Evolutionary conservation across 441 rosid genomes (phyloP).

Genomic region (Flueggea neowawraea): DNA sequence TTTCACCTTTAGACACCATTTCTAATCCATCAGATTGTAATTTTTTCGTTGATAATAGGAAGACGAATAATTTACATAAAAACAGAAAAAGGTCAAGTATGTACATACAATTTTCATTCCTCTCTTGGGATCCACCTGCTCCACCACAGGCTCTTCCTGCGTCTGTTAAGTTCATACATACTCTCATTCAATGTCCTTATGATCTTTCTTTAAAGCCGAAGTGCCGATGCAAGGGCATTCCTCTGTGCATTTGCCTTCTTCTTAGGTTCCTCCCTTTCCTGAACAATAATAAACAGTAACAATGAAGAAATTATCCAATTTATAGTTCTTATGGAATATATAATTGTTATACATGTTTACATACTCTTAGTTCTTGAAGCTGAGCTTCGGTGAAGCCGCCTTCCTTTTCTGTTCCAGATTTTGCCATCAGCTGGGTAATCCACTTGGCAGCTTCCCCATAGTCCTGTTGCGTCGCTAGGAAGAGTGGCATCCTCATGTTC

Average conservation of each 20-base stretch:
- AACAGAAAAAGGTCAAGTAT: not conserved
- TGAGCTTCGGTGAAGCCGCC: slow-evolving; percentile 98
- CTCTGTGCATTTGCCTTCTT: slow-evolving; percentile 52
- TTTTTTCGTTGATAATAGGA: not conserved
- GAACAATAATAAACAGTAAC: slow-evolving; percentile 7
- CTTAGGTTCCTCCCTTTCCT: slow-evolving; percentile 62
- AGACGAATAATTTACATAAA: slow-evolving; percentile 23
- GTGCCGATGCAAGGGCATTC: slow-evolving; percentile 81
- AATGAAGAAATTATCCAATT: not conserved
- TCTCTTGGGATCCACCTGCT: slow-evolving; percentile 94
- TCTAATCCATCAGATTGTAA: slow-evolving; percentile 17
- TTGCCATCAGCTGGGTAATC: slow-evolving; percentile 84
- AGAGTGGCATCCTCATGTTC: slow-evolving; percentile 63
- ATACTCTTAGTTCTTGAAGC: slow-evolving; percentile 73
- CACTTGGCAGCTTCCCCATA: slow-evolving; percentile 78
- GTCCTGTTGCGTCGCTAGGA: slow-evolving; percentile 88
- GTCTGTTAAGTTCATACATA: slow-evolving; percentile 66
- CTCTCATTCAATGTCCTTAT: slow-evolving; percentile 65
- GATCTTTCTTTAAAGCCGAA: slow-evolving; percentile 72
- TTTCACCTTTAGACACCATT: slow-evolving; percentile 16
- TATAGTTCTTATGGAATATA: not conserved
- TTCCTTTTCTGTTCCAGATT: slow-evolving; percentile 81
- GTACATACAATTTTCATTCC: slow-evolving; percentile 50
- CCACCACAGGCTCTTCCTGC: slow-evolving; percentile 89
- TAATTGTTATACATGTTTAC: slow-evolving; percentile 18